A percentile compares a stretch with the other conserved stretches of the same genome.
These are phyloP conservation scores for Fusarium incarnatum DNA, from an alignment of 2,329 filamentous ascomycete genomes.

Conservation along the genomic window DNA sequence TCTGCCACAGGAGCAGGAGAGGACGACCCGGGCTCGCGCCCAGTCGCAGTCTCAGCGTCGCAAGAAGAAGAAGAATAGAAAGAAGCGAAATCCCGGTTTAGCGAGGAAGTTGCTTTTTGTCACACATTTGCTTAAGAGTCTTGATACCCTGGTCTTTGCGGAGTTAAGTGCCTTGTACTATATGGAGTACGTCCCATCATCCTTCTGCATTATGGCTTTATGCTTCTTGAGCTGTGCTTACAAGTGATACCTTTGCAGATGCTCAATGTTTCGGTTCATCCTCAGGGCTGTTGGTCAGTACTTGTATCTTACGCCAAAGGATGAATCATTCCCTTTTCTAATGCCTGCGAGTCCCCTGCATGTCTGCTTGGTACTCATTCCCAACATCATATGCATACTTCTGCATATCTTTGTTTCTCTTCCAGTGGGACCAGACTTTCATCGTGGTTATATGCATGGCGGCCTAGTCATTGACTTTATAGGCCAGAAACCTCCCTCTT, in stretches of 20 bases:
- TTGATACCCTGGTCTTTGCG: conserved; percentile 73
- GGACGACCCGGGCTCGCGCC: conserved; percentile 30
- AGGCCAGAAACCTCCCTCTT: conserved; percentile 72
- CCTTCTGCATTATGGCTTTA: neutral
- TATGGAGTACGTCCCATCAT: conserved; percentile 68
- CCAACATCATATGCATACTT: conserved; percentile 71
- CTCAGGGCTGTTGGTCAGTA: conserved; percentile 70
- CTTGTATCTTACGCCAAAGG: conserved; percentile 72
- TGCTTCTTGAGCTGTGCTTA: conserved; percentile 23
- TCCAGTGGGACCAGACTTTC: conserved; percentile 68
- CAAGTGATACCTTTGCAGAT: conserved; percentile 57
- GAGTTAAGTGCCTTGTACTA: conserved; percentile 76
- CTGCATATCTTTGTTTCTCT: conserved; percentile 68
- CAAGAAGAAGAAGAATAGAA: conserved; percentile 53
- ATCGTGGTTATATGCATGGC: conserved; percentile 74
- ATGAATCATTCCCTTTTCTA: conserved; percentile 65
- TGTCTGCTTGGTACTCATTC: conserved; percentile 67
- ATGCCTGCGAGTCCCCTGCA: conserved; percentile 68
- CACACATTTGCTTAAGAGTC: conserved; percentile 68
- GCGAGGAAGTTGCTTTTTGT: conserved; percentile 71
- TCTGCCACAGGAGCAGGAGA: conserved; percentile 26
- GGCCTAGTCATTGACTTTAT: conserved; percentile 76
- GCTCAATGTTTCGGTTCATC: conserved; percentile 72
- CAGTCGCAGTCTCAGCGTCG: conserved; percentile 50
- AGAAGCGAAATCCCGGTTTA: conserved; percentile 57